These are phyloP conservation scores for Colletotrichum australisinense DNA, from an alignment of 2,329 filamentous ascomycete genomes.

Conservation along the genomic window DNA sequence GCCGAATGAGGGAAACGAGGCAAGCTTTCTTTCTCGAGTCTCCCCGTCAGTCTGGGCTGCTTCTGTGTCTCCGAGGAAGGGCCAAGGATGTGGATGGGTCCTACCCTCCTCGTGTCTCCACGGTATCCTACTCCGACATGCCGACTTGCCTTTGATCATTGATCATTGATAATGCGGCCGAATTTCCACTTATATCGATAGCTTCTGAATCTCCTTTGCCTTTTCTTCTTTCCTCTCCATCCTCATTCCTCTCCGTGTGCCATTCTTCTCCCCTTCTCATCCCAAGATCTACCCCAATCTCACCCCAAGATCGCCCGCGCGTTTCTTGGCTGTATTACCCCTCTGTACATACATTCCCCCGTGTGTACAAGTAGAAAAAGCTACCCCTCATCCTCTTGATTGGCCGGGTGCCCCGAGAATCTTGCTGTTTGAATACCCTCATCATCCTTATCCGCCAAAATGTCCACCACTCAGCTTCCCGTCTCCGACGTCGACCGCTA, in stretches of 20 bases:
- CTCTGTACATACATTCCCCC: background rate
- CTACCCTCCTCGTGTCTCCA: background rate
- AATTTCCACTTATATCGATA: background rate
- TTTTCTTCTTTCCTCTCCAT: background rate
- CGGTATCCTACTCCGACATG: background rate
- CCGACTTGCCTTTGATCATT: background rate
- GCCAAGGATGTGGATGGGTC: conserved; percentile 1
- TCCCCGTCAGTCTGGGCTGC: background rate
- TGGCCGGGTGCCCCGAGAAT: conserved; percentile 25
- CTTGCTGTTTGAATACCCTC: conserved; percentile 5
- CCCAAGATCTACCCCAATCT: conserved; percentile 24
- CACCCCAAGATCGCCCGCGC: conserved; percentile 26
- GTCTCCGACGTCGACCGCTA: conserved; percentile 73
- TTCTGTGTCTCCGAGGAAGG: background rate
- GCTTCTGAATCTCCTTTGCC: background rate
- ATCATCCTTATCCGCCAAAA: conserved; percentile 48
- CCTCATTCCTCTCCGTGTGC: background rate
- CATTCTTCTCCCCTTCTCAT: conserved; percentile 2
- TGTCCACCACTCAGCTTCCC: conserved; percentile 75
- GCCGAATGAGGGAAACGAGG: background rate
- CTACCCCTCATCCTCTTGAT: background rate
- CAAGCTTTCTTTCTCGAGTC: background rate
- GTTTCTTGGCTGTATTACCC: conserved; percentile 2
- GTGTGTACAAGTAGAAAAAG: conserved; percentile 10
- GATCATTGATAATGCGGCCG: conserved; percentile 5